Conservation (phyloP, 2,329 filamentous ascomycete genomes). For the Epichloe scottii region DNA sequence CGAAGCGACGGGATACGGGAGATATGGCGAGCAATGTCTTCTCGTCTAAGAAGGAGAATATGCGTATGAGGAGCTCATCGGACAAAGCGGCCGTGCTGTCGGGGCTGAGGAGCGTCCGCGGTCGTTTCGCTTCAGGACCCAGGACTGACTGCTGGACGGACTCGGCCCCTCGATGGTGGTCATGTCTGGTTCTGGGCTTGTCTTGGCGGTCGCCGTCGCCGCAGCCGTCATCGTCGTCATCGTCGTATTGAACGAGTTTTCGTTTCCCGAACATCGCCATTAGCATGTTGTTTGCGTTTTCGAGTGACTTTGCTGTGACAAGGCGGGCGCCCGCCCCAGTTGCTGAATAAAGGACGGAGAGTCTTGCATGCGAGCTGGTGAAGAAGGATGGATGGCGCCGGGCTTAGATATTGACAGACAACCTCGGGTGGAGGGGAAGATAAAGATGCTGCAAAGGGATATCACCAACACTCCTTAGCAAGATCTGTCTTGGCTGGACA, state of each 20-base stretch:
- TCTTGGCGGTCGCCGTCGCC: neutral
- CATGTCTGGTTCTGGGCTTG: neutral
- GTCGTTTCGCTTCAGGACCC: neutral
- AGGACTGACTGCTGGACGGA: neutral
- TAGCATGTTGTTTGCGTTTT: neutral
- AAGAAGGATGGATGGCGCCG: neutral
- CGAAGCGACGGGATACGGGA: conserved; percentile 63
- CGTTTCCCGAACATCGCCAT: conserved; percentile 15
- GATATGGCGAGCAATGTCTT: conserved; percentile 50
- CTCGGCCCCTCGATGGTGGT: neutral
- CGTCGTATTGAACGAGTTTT: conserved; percentile 8
- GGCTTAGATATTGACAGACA: too few species aligned
- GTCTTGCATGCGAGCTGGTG: neutral
- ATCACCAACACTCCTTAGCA: too few species aligned
- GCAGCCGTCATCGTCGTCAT: neutral
- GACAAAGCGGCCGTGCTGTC: conserved; percentile 65
- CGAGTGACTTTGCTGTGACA: neutral
- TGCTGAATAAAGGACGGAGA: neutral
- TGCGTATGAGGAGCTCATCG: conserved; percentile 76
- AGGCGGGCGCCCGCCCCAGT: neutral
- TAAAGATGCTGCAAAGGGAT: too few species aligned
- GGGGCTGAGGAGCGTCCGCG: neutral
- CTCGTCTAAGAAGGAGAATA: conserved; percentile 65
- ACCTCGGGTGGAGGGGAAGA: too few species aligned
- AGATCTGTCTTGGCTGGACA: too few species aligned